These are phyloP conservation scores for Candida insectalens DNA, from an alignment of 805 yeast genomes.

Conservation along the genomic window DNA sequence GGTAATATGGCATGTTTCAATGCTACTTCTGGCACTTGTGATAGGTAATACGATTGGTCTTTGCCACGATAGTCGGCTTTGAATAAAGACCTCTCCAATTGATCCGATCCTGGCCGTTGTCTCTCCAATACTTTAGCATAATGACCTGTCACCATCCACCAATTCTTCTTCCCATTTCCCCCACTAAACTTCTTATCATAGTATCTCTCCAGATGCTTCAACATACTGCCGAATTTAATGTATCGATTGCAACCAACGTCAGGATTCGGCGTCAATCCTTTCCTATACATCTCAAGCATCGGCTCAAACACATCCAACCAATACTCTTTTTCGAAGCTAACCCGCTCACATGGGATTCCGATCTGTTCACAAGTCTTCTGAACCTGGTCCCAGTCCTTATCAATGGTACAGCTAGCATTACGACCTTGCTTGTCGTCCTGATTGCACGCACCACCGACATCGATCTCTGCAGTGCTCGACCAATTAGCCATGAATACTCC, in stretches of 20 bases:
- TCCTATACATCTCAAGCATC: slow-evolving; percentile 64
- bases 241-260: slow-evolving; percentile 80
- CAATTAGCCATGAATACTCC: slow-evolving; percentile 96
- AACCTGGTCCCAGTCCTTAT: slow-evolving; percentile 84
- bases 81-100: slow-evolving; percentile 18
- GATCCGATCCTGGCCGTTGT: slow-evolving; percentile 17
- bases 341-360: slow-evolving; percentile 60
- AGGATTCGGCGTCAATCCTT: slow-evolving; percentile 88
- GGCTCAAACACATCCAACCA: slow-evolving; percentile 92
- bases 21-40: slow-evolving; percentile 44
- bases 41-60: slow-evolving; percentile 87
- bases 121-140: slow-evolving; percentile 47
- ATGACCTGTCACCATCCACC: slow-evolving; percentile 93
- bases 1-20: slow-evolving; percentile 59
- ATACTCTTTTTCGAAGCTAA: slow-evolving; percentile 82
- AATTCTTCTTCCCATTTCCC: slow-evolving; percentile 21
- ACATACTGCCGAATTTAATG: slow-evolving; percentile 79
- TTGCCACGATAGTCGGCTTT: slow-evolving; percentile 52
- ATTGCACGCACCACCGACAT: slow-evolving; percentile 9
- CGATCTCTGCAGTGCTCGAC: slow-evolving; percentile 27
- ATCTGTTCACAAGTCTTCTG: slow-evolving; percentile 50
- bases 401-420: slow-evolving; percentile 48
- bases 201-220: slow-evolving; percentile 38
- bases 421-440: slow-evolving; percentile 13
- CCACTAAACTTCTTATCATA: slow-evolving; percentile 14